Percentiles rank a stretch among this genome's conserved stretches.
Evolutionary conservation across 2,329 filamentous ascomycete genomes (phyloP).

Genomic region (Dactylellina haptotyla): DNA sequence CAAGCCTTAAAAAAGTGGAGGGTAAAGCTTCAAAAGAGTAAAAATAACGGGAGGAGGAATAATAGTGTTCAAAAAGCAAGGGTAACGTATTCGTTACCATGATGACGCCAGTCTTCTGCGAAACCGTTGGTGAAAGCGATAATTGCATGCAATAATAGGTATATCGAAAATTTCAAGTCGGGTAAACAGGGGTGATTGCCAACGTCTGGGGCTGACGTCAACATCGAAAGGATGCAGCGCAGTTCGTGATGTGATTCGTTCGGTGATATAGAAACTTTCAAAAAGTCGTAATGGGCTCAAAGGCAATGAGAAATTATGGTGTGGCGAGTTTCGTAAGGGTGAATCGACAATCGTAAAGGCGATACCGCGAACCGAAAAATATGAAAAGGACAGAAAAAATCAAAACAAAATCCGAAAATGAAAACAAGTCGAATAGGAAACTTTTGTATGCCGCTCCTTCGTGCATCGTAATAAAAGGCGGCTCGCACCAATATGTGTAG

Average conservation of each 20-base stretch:
- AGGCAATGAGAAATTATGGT: too few relatives aligned
- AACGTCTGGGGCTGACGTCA: neutral
- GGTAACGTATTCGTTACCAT: neutral
- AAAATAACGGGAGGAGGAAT: neutral
- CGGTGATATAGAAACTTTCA: neutral
- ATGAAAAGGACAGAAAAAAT: neutral
- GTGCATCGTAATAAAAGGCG: conserved; percentile 20
- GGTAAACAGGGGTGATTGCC: neutral
- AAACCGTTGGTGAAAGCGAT: neutral
- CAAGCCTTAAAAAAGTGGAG: neutral
- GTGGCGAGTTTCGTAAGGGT: neutral
- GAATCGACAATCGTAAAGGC: neutral
- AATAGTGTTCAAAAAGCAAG: neutral
- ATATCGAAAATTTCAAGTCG: neutral
- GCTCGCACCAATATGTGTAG: neutral
- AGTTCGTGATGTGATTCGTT: neutral
- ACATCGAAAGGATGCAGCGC: neutral
- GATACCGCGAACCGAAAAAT: neutral
- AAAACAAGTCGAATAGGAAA: conserved; percentile 4
- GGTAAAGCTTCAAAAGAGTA: neutral
- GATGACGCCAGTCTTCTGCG: neutral
- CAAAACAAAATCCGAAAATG: neutral
- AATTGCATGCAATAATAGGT: neutral
- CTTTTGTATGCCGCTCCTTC: conserved; percentile 23
- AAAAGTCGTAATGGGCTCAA: neutral